Evolutionary conservation across 768 basidiomycete genomes (phyloP).

Genomic region (Crassisporium funariophilum): DNA sequence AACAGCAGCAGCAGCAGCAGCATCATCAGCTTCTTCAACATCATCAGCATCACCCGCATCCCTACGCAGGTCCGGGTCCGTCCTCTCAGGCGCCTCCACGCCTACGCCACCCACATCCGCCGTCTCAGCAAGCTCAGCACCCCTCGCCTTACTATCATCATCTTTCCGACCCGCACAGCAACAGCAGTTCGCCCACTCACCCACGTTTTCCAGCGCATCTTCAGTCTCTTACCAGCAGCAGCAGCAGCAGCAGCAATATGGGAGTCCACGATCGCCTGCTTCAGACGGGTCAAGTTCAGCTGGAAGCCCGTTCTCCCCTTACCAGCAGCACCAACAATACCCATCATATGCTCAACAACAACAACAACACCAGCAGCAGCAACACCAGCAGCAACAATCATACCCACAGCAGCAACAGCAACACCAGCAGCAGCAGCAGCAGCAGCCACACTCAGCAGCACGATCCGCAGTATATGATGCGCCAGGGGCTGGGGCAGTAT

Average conservation of each 20-base stretch:
- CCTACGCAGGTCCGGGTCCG: too few relatives aligned
- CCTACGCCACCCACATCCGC: not conserved
- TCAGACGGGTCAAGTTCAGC: conserved; percentile 21
- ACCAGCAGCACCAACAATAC: too few relatives aligned
- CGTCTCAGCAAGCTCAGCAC: conserved; percentile 1
- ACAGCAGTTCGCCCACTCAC: conserved; percentile 5
- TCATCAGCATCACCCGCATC: conserved; percentile 15
- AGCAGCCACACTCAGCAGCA: conserved; percentile 11
- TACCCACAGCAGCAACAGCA: conserved; percentile 10
- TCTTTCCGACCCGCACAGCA: conserved; percentile 6
- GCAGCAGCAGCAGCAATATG: conserved; percentile 10
- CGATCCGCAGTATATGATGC: not conserved
- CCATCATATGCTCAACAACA: too few relatives aligned
- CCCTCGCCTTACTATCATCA: conserved; percentile 11
- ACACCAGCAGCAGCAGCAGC: conserved; percentile 24
- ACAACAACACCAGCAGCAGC: conserved; percentile 17
- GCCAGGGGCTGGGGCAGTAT: not conserved
- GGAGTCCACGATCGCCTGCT: conserved; percentile 26
- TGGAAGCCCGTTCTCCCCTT: too few relatives aligned
- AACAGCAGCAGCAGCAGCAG: not conserved
- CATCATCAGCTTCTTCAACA: conserved; percentile 6
- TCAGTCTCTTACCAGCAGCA: conserved; percentile 11
- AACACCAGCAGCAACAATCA: conserved; percentile 14
- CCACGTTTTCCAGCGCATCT: too few relatives aligned
- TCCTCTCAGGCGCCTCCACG: too few relatives aligned